Evolutionary conservation across 805 yeast genomes (phyloP).

Genomic region (Zygoascus tannicola): DNA sequence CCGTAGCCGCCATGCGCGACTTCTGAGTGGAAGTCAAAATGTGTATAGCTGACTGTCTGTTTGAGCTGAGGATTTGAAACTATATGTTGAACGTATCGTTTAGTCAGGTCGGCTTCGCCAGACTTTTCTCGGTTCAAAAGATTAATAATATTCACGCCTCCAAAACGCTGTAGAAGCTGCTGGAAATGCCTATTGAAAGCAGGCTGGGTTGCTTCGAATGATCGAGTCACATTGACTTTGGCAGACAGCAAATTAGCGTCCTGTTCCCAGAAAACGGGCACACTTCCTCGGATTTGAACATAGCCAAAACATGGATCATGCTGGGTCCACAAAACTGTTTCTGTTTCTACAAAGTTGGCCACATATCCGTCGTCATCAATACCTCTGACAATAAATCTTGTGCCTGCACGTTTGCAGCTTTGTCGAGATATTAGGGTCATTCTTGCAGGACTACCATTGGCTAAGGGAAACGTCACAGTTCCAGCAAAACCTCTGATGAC

Average conservation of each 20-base stretch:
- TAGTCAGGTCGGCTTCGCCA: conserved; percentile 64
- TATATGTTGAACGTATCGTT: conserved; percentile 55
- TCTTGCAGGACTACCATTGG: conserved; percentile 32
- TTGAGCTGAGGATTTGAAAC: conserved; percentile 28
- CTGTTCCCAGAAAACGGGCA: conserved; percentile 97
- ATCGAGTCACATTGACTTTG: conserved; percentile 79
- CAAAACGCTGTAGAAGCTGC: conserved; percentile 61
- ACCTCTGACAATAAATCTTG: conserved; percentile 90
- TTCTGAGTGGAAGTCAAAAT: conserved; percentile 90
- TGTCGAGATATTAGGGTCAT: conserved; percentile 84
- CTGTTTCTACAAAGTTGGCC: conserved; percentile 94
- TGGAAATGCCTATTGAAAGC: conserved; percentile 77
- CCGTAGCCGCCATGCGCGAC: conserved; percentile 87
- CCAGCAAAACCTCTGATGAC: conserved; percentile 94
- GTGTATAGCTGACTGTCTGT: conserved; percentile 46
- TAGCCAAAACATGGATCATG: conserved; percentile 55
- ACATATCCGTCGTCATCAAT: conserved; percentile 92
- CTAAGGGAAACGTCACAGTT: conserved; percentile 40
- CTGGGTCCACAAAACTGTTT: conserved; percentile 55
- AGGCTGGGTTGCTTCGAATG: conserved; percentile 87
- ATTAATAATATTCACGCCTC: conserved; percentile 83
- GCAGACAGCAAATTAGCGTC: conserved; percentile 87
- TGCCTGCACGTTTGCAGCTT: conserved; percentile 97
- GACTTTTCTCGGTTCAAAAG: conserved; percentile 63
- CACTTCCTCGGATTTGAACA: conserved; percentile 88